Evolutionary conservation across 495 filamentous ascomycete genomes (phyloP).

Genomic region (Aspergillus coremiiformis): DNA sequence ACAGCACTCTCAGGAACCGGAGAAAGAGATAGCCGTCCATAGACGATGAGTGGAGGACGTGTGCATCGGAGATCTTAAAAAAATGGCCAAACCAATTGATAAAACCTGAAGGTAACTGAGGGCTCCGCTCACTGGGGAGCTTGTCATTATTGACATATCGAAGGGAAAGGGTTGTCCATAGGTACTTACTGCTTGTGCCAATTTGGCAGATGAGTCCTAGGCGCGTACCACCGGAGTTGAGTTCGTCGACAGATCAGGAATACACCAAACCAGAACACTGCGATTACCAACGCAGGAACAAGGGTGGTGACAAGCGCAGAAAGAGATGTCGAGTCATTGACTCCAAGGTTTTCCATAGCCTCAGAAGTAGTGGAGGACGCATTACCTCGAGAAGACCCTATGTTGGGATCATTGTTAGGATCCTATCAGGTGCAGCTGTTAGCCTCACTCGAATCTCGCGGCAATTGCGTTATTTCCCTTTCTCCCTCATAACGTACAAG

Average conservation of each 20-base stretch:
- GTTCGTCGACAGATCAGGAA: constrained; percentile 70
- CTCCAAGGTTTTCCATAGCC: constrained; percentile 23
- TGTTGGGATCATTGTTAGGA: constrained; percentile 35
- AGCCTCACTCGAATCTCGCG: background rate
- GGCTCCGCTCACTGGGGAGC: constrained; percentile 26
- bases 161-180: background rate
- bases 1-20: constrained; percentile 66
- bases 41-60: constrained; percentile 57
- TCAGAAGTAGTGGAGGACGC: constrained; percentile 33
- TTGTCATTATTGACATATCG: background rate
- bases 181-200: constrained; percentile 52
- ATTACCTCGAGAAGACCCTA: constrained; percentile 38
- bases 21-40: constrained; percentile 79
- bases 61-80: constrained; percentile 51
- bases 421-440: constrained; percentile 7
- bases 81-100: constrained; percentile 60
- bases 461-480: background rate
- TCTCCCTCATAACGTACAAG: constrained; percentile 13
- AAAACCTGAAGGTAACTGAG: constrained; percentile 39
- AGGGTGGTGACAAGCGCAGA: constrained; percentile 64
- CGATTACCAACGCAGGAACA: constrained; percentile 58
- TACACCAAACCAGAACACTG: constrained; percentile 55
- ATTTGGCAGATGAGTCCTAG: constrained; percentile 71
- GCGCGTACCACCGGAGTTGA: constrained; percentile 71
- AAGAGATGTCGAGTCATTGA: constrained; percentile 29